Evolutionary conservation across 768 basidiomycete species (phyloP).

Genomic region (Mycena galopus): DNA sequence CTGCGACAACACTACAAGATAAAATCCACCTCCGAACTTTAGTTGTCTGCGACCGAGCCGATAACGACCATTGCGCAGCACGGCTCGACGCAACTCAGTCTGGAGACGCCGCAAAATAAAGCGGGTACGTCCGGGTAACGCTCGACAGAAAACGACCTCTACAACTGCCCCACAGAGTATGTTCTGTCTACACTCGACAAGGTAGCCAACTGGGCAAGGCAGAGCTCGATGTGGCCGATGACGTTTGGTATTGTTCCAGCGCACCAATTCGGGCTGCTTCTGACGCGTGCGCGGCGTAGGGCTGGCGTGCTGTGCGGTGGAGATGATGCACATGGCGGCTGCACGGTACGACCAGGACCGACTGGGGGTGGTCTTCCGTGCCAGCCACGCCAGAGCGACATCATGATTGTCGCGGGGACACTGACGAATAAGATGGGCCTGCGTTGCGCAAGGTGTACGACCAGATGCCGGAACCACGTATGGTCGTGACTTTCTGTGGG

Average conservation of each 20-base stretch:
- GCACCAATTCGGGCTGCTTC: constrained; percentile 12
- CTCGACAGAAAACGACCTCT: constrained; percentile 3
- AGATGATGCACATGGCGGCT: constrained; percentile 99
- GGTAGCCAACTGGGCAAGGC: constrained; percentile 96
- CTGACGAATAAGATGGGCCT: constrained; percentile 99
- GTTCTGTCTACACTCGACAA: constrained; percentile 97
- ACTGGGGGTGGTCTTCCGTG: constrained; percentile 97
- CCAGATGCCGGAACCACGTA: constrained; percentile 98
- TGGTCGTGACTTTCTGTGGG: constrained; percentile 44
- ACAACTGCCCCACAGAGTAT: constrained; percentile 76
- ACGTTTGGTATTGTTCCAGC: constrained; percentile 77
- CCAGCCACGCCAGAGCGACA: constrained; percentile 97
- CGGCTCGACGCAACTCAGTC: constrained; percentile 86
- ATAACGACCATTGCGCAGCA: constrained; percentile 80
- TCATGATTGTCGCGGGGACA: constrained; percentile 99
- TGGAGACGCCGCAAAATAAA: constrained; percentile 91
- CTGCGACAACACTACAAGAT: constrained; percentile 55
- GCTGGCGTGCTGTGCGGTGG: constrained; percentile 98
- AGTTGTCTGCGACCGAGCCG: constrained; percentile 66
- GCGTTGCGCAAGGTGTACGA: constrained; percentile 96
- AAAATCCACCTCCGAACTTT: constrained; percentile 54
- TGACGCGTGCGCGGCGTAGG: constrained; percentile 58
- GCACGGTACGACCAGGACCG: constrained; percentile 99
- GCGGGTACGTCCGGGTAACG: constrained; percentile 69
- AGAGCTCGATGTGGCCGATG: constrained; percentile 99